Evolutionary conservation across 23 red algal species (phyloP).

Genomic region (Chondrus crispus): DNA sequence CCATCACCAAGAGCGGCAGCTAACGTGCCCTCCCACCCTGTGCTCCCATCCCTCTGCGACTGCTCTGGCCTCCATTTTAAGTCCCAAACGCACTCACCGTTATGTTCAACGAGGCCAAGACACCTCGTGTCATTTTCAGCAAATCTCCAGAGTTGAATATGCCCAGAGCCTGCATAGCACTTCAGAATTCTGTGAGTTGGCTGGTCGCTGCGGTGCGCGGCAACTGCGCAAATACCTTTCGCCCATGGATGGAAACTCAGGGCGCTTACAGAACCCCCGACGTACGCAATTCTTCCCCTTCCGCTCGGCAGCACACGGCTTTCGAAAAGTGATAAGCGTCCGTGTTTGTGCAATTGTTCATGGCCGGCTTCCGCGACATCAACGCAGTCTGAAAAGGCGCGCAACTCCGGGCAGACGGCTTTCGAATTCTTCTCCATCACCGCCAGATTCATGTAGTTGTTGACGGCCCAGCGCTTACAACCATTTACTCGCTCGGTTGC

Average conservation of each 20-base stretch:
- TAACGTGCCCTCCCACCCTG: conserved; percentile 3
- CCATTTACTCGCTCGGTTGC: no score
- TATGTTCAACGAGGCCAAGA: conserved; percentile 34
- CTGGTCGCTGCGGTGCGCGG: conserved; percentile 24
- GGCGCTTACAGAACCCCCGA: conserved; percentile 25
- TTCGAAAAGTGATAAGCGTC: conserved; percentile 16
- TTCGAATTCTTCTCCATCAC: background rate
- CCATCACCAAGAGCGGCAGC: conserved; percentile 52
- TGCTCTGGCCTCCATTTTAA: conserved; percentile 36
- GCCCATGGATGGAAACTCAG: conserved; percentile 38
- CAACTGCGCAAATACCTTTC: conserved; percentile 20
- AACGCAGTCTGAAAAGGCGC: background rate
- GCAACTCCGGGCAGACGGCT: background rate
- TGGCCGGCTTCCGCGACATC: background rate
- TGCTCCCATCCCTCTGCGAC: background rate
- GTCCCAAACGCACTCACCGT: conserved; percentile 60
- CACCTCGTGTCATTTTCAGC: background rate
- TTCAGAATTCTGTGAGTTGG: conserved; percentile 32
- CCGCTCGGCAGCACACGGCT: background rate
- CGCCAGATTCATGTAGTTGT: no score
- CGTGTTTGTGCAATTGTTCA: background rate
- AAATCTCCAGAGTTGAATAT: conserved; percentile 49
- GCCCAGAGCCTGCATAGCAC: conserved; percentile 12
- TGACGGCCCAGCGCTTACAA: no score
- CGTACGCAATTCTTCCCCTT: background rate